Evolutionary conservation across 768 basidiomycete genomes (phyloP).

Genomic region (Pisolithus albus): DNA sequence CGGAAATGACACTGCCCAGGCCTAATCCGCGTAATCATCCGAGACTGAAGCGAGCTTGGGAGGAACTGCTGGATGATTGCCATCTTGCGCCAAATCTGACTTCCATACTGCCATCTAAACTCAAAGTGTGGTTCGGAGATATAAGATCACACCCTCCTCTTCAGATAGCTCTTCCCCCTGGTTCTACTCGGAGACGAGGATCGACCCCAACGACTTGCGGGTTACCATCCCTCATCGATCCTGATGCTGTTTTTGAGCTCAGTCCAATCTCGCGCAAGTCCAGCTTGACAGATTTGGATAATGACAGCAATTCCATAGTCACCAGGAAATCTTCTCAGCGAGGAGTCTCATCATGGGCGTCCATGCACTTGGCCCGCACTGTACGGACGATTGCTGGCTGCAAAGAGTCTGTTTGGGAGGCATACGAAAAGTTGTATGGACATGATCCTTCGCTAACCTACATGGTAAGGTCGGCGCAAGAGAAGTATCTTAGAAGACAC

Average conservation of each 20-base stretch:
- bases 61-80: conserved; percentile 53
- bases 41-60: conserved; percentile 57
- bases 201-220: conserved; percentile 11
- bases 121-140: conserved; percentile 50
- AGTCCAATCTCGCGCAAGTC: conserved; percentile 16
- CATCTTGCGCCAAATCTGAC: conserved; percentile 50
- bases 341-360: conserved; percentile 38
- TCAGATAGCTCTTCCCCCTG: conserved; percentile 51
- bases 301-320: conserved; percentile 13
- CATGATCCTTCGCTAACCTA: conserved; percentile 35
- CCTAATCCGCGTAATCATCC: conserved; percentile 55
- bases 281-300: conserved; percentile 20
- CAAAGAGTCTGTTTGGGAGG: conserved; percentile 63
- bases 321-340: conserved; percentile 19
- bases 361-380: conserved; percentile 59
- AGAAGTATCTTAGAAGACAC: conserved; percentile 20
- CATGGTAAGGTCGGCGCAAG: conserved; percentile 31
- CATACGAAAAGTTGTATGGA: conserved; percentile 45
- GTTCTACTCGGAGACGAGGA: conserved; percentile 28
- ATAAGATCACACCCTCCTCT: conserved; percentile 43
- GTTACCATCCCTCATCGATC: conserved; percentile 19
- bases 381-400: conserved; percentile 53
- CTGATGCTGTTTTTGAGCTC: conserved; percentile 28
- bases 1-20: conserved; percentile 7
- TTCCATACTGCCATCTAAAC: conserved; percentile 61